phyloP scores from a whole-genome alignment of 2,329 filamentous ascomycete genomes.

The Fusarium sp. region DNA sequence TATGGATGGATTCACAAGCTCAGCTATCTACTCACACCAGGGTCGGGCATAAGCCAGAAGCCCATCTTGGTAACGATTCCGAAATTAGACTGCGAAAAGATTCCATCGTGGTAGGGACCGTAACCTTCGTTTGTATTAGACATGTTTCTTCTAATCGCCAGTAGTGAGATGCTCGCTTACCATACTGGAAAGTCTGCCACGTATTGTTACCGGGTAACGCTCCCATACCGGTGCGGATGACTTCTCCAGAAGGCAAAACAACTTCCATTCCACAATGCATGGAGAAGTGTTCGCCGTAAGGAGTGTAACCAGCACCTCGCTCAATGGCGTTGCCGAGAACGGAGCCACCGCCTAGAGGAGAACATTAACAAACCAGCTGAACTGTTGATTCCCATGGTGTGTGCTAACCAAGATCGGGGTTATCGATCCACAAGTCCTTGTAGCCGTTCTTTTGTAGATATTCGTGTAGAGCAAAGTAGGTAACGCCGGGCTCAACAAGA shows the following conservation, averaged over 20 bases:
- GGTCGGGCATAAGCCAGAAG: conserved; percentile 18
- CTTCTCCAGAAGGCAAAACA: conserved; percentile 20
- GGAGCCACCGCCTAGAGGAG: conserved; percentile 16
- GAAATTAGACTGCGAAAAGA: conserved; percentile 23
- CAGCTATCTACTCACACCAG: conserved; percentile 3
- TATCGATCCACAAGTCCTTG: conserved; percentile 23
- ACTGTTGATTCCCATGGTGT: no score
- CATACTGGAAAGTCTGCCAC: conserved; percentile 26
- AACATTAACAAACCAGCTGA: no score
- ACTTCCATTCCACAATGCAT: conserved; percentile 27
- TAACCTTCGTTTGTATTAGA: conserved; percentile 6
- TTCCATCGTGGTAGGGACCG: conserved; percentile 18
- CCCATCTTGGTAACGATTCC: conserved; percentile 30
- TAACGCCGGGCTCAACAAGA: conserved; percentile 20
- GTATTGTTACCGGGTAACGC: conserved; percentile 27
- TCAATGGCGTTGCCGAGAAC: conserved; percentile 21
- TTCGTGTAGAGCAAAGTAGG: conserved; percentile 18
- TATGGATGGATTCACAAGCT: no score
- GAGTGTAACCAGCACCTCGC: conserved; percentile 22
- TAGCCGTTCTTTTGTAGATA: conserved; percentile 10
- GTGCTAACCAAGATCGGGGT: conserved; percentile 20
- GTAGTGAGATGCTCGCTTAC: conserved; percentile 10
- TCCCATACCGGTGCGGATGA: conserved; percentile 26
- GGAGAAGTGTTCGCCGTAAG: conserved; percentile 21
- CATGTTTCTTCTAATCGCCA: no score